Percentiles rank a stretch among this genome's conserved stretches.
Conservation (phyloP, 2,329 filamentous ascomycete genomes). For the Botrytis squamosa region DNA sequence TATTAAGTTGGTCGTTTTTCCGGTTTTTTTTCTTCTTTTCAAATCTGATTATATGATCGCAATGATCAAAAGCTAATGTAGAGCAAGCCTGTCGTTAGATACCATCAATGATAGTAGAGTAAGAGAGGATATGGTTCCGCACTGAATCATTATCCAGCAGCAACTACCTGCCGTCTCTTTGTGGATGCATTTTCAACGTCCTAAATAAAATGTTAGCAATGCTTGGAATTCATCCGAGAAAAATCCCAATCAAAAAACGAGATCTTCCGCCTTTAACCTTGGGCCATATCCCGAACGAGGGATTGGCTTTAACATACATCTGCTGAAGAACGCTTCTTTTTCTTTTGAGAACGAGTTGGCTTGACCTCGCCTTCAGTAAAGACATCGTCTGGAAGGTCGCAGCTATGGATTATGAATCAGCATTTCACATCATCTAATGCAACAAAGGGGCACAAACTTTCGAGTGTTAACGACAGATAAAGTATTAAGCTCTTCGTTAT, state of each 20-base stretch:
- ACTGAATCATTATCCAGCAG: slow-evolving; percentile 36
- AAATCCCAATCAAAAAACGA: slow-evolving; percentile 18
- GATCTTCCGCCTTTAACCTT: slow-evolving; percentile 20
- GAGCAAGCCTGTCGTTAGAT: slow-evolving; percentile 36
- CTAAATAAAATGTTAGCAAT: slow-evolving; percentile 34
- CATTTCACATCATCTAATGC: slow-evolving; percentile 23
- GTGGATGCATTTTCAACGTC: slow-evolving; percentile 32
- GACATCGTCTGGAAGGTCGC: slow-evolving; percentile 84
- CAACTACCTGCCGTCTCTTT: slow-evolving; percentile 40
- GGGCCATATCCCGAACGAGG: slow-evolving; percentile 18
- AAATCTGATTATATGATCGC: not conserved
- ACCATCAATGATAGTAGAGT: slow-evolving; percentile 33
- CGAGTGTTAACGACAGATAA: slow-evolving; percentile 72
- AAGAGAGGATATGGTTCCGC: slow-evolving; percentile 29
- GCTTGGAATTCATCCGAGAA: slow-evolving; percentile 2
- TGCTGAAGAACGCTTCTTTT: slow-evolving; percentile 37
- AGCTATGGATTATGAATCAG: slow-evolving; percentile 51
- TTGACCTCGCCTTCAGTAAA: slow-evolving; percentile 78
- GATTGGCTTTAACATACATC: slow-evolving; percentile 34
- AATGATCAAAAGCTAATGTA: slow-evolving; percentile 13
- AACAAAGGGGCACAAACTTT: slow-evolving; percentile 59
- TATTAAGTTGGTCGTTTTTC: slow-evolving; percentile 10
- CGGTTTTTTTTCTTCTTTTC: slow-evolving; percentile 2
- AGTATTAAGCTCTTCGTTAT: slow-evolving; percentile 71
- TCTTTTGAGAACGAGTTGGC: slow-evolving; percentile 46